Conservation (phyloP, 2,329 filamentous ascomycete genomes). For the Coniochaeta pulveracea region DNA sequence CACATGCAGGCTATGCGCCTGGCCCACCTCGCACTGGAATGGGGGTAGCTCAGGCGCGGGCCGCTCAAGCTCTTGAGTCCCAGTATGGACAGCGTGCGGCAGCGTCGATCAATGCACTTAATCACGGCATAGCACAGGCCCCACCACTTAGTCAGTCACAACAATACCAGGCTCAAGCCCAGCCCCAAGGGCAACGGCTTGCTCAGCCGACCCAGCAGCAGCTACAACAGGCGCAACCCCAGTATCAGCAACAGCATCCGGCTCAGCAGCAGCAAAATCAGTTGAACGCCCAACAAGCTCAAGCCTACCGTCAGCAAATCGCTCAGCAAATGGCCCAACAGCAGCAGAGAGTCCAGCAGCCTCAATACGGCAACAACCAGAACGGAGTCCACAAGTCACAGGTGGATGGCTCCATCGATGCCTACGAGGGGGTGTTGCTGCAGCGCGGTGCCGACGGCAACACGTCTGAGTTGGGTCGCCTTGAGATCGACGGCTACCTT, state of each 20-base stretch:
- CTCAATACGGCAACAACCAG: conserved; percentile 28
- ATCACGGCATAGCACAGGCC: conserved; percentile 9
- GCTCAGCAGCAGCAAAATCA: conserved; percentile 7
- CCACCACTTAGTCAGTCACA: conserved; percentile 6
- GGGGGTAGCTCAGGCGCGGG: conserved; percentile 36
- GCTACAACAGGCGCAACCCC: neutral
- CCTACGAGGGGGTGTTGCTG: conserved; percentile 49
- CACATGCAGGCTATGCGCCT: conserved; percentile 22
- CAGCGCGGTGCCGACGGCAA: conserved; percentile 42
- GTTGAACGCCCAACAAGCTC: conserved; percentile 8
- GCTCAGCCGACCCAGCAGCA: conserved; percentile 1
- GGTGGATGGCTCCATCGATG: conserved; percentile 62
- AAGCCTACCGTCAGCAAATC: conserved; percentile 20
- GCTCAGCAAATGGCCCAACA: conserved; percentile 20
- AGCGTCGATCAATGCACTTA: conserved; percentile 49
- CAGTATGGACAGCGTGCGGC: conserved; percentile 54
- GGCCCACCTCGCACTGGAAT: conserved; percentile 15
- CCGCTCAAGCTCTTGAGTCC: conserved; percentile 42
- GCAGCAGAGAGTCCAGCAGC: conserved; percentile 17
- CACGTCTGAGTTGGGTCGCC: conserved; percentile 41
- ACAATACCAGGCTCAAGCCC: conserved; percentile 9
- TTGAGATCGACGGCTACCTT: conserved; percentile 58
- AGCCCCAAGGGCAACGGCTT: conserved; percentile 9
- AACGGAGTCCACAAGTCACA: conserved; percentile 39
- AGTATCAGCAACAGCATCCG: too few species aligned